Base-by-base conservation (phyloP, 164 flowering plant genomes). In the Echeveria elegans region DNA sequence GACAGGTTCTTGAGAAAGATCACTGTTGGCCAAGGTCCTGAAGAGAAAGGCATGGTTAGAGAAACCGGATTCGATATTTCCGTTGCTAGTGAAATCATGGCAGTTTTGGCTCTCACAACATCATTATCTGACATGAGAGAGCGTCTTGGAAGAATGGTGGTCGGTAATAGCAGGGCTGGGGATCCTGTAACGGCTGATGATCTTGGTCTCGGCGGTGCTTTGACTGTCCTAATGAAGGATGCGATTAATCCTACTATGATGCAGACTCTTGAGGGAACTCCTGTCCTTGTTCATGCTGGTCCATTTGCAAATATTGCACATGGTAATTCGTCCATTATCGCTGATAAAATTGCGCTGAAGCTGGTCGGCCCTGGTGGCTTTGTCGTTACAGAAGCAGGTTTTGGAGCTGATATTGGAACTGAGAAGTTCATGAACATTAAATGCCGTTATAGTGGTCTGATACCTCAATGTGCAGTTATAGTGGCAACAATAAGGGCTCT, bases 41-140 rank as follows among this genome's bases (percentile, higher is more conserved):
- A 92, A 48, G 99, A 92, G 67, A 92, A 95, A 69, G 97, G 97
- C 4, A 87, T 92, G 97, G 81, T 87, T 38, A 87, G 99, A 75
- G 97, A 89, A 81, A 92, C 97, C 0, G 99, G 92, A 6, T 95
- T 95, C 82, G 99, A 95, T 76, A 95, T 95, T 66, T 82, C 99
- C n/a, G 99, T 95, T 69, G 97, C 99, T 66, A 92, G 97, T 83
- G 99, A 95, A 76, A 95, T 95, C 67, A 95, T 95, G 99, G 99
- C 99, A 41, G 99, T 95, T 60, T 80, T 95, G 71, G 97, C 97
- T 45, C 97, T 95, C 26, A 92, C 97, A 47, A 95, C 96, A 50
- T 88, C 97, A 69, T 79, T 92, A 7, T 75, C 85, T 50, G 99
- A 95, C 76, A 92, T 95, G 97, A 87, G 97, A 63, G 97, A 92